Evolutionary conservation across 352 stramenopile species (phyloP), one percentile per base, ranked within the genome.

Genomic region (Phytophthora lateralis): DNA sequence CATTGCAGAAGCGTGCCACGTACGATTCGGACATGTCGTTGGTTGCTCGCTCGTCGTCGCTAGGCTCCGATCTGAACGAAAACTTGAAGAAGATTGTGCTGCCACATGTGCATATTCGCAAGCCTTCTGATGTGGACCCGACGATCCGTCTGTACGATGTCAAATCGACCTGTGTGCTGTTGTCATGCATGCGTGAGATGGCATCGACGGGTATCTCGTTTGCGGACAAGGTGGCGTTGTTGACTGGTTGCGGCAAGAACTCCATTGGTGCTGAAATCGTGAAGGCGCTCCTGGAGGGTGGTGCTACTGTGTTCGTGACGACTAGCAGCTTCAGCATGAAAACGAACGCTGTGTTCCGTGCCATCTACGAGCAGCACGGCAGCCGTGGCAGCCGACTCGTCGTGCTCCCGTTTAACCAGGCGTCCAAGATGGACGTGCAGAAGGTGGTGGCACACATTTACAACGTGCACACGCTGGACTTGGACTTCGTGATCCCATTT

Each of bases 401-500:
- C 26, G 50, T 97, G 12, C 54, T 95, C 6, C 89, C 89, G 37
- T 95, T 92, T 75, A 97, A 97, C 67, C 83, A 93, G 51, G 85
- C 82, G 7, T 95, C 10, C n/a, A 87, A 89, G 72, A 53, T 76
- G 41, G 89, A 97, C 49, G 83, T 94, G 32, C 55, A 75, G 41
- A 76, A 69, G 27, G 46, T 97, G 17, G 69, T 97, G 20, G 58
- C 66, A 17, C 86, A 96, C 77, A 90, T 95, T 60, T 97, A 95
- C 79, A 79, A 82, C 24, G 68, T 77, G 43, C 85, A 94, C 60
- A 85, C 82, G 37, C 65, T 96, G 21, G 87, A 96, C 42, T 35
- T 97, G 45, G 89, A 97, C 71, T 93, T 91, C 51, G 69, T 96
- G 2, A 78, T 96, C n/a, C 89, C 89, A 14, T 97, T 97, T 53